Evolutionary conservation across 2,329 filamentous ascomycete species (phyloP).

Genomic region (Fusarium chlamydosporum): DNA sequence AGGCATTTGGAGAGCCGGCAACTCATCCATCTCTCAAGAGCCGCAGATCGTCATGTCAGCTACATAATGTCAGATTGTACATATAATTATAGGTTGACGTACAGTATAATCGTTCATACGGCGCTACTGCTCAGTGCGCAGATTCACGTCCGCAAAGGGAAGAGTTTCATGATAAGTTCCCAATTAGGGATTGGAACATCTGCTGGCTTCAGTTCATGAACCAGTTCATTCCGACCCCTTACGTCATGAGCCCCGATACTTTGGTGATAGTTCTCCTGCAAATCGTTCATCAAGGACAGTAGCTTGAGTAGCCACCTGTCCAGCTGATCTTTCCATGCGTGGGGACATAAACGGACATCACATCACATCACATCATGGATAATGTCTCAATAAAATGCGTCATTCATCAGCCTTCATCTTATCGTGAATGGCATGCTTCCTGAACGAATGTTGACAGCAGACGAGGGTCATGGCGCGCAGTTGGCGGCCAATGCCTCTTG

Average conservation of each 20-base stretch:
- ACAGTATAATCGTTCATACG: slow-evolving; percentile 20
- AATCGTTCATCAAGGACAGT: background rate
- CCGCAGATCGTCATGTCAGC: slow-evolving; percentile 34
- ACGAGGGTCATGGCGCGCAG: slow-evolving; percentile 13
- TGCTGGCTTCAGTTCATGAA: slow-evolving; percentile 17
- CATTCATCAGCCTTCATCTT: slow-evolving; percentile 23
- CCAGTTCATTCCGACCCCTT: slow-evolving; percentile 27
- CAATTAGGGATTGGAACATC: slow-evolving; percentile 34
- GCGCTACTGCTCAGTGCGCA: slow-evolving; percentile 23
- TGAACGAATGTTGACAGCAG: slow-evolving; percentile 17
- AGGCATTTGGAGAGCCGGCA: slow-evolving; percentile 39
- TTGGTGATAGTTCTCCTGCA: background rate
- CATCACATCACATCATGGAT: slow-evolving; percentile 13
- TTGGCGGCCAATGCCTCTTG: slow-evolving; percentile 24
- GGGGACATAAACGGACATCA: slow-evolving; percentile 13
- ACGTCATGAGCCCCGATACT: slow-evolving; percentile 40
- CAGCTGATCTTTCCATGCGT: slow-evolving; percentile 22
- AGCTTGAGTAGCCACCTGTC: slow-evolving; percentile 3
- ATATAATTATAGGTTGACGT: background rate
- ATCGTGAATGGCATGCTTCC: slow-evolving; percentile 10
- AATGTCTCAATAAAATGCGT: slow-evolving; percentile 40
- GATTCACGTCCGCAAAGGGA: slow-evolving; percentile 18
- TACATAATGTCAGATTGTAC: slow-evolving; percentile 3
- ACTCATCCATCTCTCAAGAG: slow-evolving; percentile 39
- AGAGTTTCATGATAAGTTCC: slow-evolving; percentile 32